A percentile compares a stretch with the other conserved stretches of the same genome.
Evolutionary conservation across 805 yeast genomes (phyloP).

Genomic region (Metschnikowia noctiluminum): DNA sequence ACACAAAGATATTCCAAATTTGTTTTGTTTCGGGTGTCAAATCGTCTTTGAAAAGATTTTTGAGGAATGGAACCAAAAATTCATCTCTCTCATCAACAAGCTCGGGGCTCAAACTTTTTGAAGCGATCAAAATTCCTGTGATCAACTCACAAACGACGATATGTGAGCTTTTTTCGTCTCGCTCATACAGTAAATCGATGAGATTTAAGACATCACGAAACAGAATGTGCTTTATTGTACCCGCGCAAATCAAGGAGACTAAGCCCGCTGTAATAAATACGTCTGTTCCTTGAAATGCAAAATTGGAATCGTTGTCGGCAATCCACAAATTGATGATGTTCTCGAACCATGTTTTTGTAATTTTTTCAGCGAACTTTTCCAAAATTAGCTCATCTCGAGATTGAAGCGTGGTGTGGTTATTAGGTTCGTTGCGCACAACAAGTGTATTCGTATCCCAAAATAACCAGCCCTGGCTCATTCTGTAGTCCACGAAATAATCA

Average conservation of each 20-base stretch:
- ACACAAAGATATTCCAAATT: slow-evolving; percentile 72
- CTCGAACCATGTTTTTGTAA: slow-evolving; percentile 59
- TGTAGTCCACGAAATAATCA: slow-evolving; percentile 54
- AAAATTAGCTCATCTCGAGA: slow-evolving; percentile 25
- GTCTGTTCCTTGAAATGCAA: slow-evolving; percentile 62
- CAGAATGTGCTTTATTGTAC: slow-evolving; percentile 38
- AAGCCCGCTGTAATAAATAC: slow-evolving; percentile 55
- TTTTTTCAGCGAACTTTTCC: slow-evolving; percentile 36
- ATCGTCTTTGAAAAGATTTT: slow-evolving; percentile 48
- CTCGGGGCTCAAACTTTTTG: slow-evolving; percentile 39
- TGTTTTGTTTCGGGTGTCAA: slow-evolving; percentile 69
- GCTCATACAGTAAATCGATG: slow-evolving; percentile 49
- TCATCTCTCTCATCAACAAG: slow-evolving; percentile 40
- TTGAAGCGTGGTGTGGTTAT: background rate
- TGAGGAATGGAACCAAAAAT: slow-evolving; percentile 44
- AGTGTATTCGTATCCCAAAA: slow-evolving; percentile 64
- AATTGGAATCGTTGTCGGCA: slow-evolving; percentile 65
- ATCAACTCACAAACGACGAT: slow-evolving; percentile 70
- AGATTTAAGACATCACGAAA: slow-evolving; percentile 53
- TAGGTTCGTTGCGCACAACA: slow-evolving; percentile 40
- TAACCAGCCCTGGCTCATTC: slow-evolving; percentile 61
- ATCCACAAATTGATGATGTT: slow-evolving; percentile 49
- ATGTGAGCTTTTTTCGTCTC: slow-evolving; percentile 72
- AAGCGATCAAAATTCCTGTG: slow-evolving; percentile 57
- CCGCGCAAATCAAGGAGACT: slow-evolving; percentile 46